Base-by-base conservation (phyloP, 352 stramenopile species). In the Phytophthora macrochlamydospora region DNA sequence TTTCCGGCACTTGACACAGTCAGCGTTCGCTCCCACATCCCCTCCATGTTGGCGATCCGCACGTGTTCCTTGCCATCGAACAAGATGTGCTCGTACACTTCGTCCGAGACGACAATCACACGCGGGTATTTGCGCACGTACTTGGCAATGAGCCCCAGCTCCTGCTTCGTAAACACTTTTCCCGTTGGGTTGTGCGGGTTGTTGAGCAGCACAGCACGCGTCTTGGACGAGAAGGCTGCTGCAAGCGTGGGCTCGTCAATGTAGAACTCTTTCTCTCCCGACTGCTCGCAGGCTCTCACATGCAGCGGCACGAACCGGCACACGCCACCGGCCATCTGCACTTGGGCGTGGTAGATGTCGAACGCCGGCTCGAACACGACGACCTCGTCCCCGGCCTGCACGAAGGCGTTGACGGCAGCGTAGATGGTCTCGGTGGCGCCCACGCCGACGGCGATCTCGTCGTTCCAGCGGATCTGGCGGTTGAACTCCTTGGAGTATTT, bases 111-210 rank as follows among this genome's bases (percentile, higher is more conserved):
- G 28, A 99, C 86, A n/a, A 99, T 87, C 63, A 95, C 75, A 45
- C 93, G 81, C 29, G 94, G 90, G 62, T 98, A 69, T 52, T 75
- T 73, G 7, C 75, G 57, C 45, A 98, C 84, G 48, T 97, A 87
- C 60, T 93, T 85, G 24, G 97, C 93, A 71, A 99, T 97, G 24
- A 85, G 67, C 59, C 97, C 79, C 53, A 99, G 93, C 80, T 99
- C 97, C 11, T 76, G 62, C 35, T 74, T 61, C 28, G 92, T 95
- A 72, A 99, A 99, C 45, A 99, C 92, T 65, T 99, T 99, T 33
- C 97, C 97, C 46, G 97, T 99, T 9, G 97, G 97, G 76, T 99
- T 99, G 87, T 99, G 97, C 37, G 97, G 97, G 59, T 97, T 99
- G 85, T 99, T 99, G 29, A 99, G 80, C 31, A 99, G 79, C 51